A percentile compares a stretch with the other conserved stretches of the same genome.
phyloP scores from a whole-genome alignment of 352 stramenopile genomes.

The Globisporangium spinosum region DNA sequence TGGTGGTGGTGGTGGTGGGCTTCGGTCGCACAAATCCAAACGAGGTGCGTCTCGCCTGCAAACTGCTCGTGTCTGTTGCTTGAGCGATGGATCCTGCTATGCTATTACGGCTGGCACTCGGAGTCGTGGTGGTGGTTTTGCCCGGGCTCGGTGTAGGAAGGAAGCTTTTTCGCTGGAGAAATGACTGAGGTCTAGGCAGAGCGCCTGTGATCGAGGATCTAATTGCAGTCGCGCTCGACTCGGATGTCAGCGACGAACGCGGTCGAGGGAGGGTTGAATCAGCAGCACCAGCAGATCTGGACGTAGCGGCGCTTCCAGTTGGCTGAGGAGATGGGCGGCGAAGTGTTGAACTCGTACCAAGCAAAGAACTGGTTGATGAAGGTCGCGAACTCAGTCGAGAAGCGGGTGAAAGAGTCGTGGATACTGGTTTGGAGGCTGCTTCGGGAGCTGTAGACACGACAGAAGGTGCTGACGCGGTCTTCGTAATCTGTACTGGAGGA shows the following conservation, averaged over 20 bases:
- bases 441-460: neutral
- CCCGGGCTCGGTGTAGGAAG: conserved; percentile 19
- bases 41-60: conserved; percentile 23
- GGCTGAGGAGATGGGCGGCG: conserved; percentile 7
- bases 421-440: neutral
- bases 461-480: conserved; percentile 2
- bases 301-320: neutral
- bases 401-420: conserved; percentile 1
- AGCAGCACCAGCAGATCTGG: neutral
- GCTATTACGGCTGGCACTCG: conserved; percentile 10
- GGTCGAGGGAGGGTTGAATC: neutral
- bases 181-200: conserved; percentile 11
- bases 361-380: conserved; percentile 4
- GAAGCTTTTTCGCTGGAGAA: conserved; percentile 26
- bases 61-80: conserved; percentile 12
- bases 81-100: conserved; percentile 18
- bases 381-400: conserved; percentile 13
- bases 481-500: conserved; percentile 16
- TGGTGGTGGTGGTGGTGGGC: conserved; percentile 3
- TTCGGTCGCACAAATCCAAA: conserved; percentile 33
- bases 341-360: conserved; percentile 14
- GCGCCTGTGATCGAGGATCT: conserved; percentile 5
- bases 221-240: neutral
- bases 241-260: conserved; percentile 11
- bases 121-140: neutral